Evolutionary conservation across 163 green algal species (phyloP), one percentile per base, ranked within the genome.

Genomic region (Volvox carteri): DNA sequence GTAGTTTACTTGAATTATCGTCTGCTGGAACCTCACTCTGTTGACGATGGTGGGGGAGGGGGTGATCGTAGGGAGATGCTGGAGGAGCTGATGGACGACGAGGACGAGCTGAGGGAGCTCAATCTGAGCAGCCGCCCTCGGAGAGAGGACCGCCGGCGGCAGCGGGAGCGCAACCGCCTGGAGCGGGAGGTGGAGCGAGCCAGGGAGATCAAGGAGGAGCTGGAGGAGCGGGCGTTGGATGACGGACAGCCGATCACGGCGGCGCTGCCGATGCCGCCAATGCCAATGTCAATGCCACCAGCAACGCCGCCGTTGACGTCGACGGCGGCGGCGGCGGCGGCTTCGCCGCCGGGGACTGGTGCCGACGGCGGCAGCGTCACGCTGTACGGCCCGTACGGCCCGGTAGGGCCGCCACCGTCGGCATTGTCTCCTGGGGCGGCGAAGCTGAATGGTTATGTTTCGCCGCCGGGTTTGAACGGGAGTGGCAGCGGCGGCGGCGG

Each of bases 31-130:
- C n/a, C n/a, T n/a, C n/a, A n/a, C 62, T 73, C 2, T 41, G 62
- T 37, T 7, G 62, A 39, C 23, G 58, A 19, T 19, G 58, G 62
- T 39, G 62, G 14, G 2, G 62, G 62, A 2, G 62, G 62, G 3
- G 23, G 62, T 7, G n/a, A 41, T 44, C 21, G 73, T 74, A 80
- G 96, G 85, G 62, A 87, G 56, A 90, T 92, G 91, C 92, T 96
- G 93, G 95, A 99, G 86, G 97, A 99, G 90, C 88, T 99, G 54
- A 97, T 99, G 95, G 97, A 99, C 83, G 97, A 99, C 83, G 96
- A 98, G 91, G 97, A 99, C 78, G 97, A 99, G 92, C 88, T 99
- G 89, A 89, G 94, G 19, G 94, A 98, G 87, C 90, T 99, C 72
- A 99, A 99, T 92, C 94, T 99, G 30, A 96, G 89, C 90, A 97